Evolutionary conservation across 2,329 filamentous ascomycete genomes (phyloP).

Genomic region (Phaeophleospora eucalypticola): DNA sequence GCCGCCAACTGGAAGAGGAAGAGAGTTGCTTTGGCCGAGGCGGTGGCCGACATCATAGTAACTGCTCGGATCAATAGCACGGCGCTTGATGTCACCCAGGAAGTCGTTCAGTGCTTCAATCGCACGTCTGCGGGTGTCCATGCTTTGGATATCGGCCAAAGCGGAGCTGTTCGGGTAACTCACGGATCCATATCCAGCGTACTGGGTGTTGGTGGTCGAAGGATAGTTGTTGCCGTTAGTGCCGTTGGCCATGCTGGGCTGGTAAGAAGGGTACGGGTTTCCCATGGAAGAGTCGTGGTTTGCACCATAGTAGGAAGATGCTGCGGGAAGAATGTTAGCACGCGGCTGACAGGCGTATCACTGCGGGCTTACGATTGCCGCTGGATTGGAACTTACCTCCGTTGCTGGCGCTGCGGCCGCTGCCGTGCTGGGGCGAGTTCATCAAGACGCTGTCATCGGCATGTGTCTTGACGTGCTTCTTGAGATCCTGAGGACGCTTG

Average conservation of each 20-base stretch:
- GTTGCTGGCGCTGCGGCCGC: constrained; percentile 21
- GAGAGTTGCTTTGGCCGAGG: constrained; percentile 63
- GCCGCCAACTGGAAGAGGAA: constrained; percentile 36
- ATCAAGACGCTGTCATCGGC: constrained; percentile 84
- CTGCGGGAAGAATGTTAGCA: constrained; percentile 12
- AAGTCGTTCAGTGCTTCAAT: constrained; percentile 90
- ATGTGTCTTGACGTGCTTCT: constrained; percentile 99
- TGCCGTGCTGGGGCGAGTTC: constrained; percentile 56
- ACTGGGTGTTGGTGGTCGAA: constrained; percentile 28
- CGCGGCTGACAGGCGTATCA: background rate
- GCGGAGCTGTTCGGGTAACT: constrained; percentile 45
- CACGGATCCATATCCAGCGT: constrained; percentile 37
- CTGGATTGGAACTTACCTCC: constrained; percentile 34
- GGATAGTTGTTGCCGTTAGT: constrained; percentile 24
- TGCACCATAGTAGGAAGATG: constrained; percentile 32
- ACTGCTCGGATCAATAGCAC: constrained; percentile 81
- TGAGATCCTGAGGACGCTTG: constrained; percentile 96
- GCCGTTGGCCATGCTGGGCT: constrained; percentile 26
- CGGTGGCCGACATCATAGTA: constrained; percentile 89
- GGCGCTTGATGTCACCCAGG: constrained; percentile 87
- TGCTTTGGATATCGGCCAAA: constrained; percentile 35
- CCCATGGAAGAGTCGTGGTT: constrained; percentile 28
- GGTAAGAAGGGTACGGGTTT: constrained; percentile 31
- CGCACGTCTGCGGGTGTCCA: constrained; percentile 72
- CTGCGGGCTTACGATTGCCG: constrained; percentile 37